Base-by-base conservation (phyloP, 2,329 filamentous ascomycete species). In the Davidsoniella virescens region DNA sequence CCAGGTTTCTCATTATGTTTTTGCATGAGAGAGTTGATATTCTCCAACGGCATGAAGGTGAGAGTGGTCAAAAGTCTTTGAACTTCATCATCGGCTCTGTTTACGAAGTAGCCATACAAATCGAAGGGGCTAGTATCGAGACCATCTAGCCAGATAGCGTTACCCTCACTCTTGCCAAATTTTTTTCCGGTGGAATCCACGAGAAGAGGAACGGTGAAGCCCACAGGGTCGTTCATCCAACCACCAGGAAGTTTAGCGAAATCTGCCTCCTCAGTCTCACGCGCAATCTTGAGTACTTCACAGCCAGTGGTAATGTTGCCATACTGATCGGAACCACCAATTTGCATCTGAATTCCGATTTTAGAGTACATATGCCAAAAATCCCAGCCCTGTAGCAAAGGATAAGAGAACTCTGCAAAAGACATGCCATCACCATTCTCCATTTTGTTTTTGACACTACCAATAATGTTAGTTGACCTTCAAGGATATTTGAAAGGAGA, bases 321-420 rank as follows among this genome's bases (percentile, higher is more conserved):
- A 62, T 82, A 96, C 66, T 98, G 92, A 62, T 98, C 92, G 5
- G 87, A 87, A 38, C 92, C 92, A 52, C 92, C 92, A 48, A 98
- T 85, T 65, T 98, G 87, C 62, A 96, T 75, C 60, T 88, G 82
- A 8, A 87, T 72, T 44, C 74, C 74, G 20, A 72, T 70, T 44
- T 76, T 72, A 54, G 58, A 63, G 65, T 84, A 93, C 67, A 96
- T 74, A 57, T 84, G 73, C 85, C 86, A 96, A 77, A 88, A 98
- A 63, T 98, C 92, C 83, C 88, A 96, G 18, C 83, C 87, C 63
- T 98, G 92, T 59, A 96, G 77, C 14, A 98, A 67, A 1, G 93
- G 92, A 60, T 98, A 98, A 40, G 80, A 76, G 64, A 98, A 94
- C 62, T 98, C 92, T 36, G 86, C 82, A 59, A 93, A 84, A 0